phyloP scores from a whole-genome alignment of 441 rosid species.

The Geranium incanum region DNA sequence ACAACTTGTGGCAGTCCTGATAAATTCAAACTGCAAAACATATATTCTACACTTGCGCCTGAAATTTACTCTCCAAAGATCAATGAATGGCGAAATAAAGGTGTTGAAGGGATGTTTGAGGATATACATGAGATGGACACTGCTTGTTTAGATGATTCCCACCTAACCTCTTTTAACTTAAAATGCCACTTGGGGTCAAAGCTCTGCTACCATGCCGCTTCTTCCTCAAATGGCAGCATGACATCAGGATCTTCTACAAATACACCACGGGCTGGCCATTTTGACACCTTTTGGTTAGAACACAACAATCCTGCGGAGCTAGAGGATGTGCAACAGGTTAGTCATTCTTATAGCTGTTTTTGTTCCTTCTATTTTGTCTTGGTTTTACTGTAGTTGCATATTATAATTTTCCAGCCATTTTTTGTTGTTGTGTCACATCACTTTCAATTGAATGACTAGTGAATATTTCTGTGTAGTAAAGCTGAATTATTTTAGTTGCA shows the following conservation, averaged over 20 bases:
- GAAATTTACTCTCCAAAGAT: slow-evolving; percentile 67
- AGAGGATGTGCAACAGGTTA: slow-evolving; percentile 76
- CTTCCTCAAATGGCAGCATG: slow-evolving; percentile 71
- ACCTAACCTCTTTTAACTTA: slow-evolving; percentile 34
- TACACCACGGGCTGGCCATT: slow-evolving; percentile 71
- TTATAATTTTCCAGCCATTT: not conserved
- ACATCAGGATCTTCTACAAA: slow-evolving; percentile 72
- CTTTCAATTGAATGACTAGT: not conserved
- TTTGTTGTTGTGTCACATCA: too few relatives aligned
- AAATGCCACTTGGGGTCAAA: slow-evolving; percentile 53
- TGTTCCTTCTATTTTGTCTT: too few relatives aligned
- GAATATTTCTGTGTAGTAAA: not conserved
- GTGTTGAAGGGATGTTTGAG: slow-evolving; percentile 85
- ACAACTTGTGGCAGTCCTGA: slow-evolving; percentile 50
- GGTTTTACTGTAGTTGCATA: not conserved
- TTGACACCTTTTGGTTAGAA: slow-evolving; percentile 75
- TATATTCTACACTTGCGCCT: slow-evolving; percentile 32
- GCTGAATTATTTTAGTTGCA: not conserved
- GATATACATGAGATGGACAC: slow-evolving; percentile 92
- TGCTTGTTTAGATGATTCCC: slow-evolving; percentile 63
- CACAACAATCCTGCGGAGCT: slow-evolving; percentile 58
- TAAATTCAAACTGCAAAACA: slow-evolving; percentile 34
- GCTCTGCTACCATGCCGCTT: slow-evolving; percentile 49
- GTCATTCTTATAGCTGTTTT: slow-evolving; percentile 22
- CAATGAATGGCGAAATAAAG: slow-evolving; percentile 73